Percentiles rank a stretch among this genome's conserved stretches.
phyloP scores from a whole-genome alignment of 768 basidiomycete genomes.

The Dacryopinax spathularia region DNA sequence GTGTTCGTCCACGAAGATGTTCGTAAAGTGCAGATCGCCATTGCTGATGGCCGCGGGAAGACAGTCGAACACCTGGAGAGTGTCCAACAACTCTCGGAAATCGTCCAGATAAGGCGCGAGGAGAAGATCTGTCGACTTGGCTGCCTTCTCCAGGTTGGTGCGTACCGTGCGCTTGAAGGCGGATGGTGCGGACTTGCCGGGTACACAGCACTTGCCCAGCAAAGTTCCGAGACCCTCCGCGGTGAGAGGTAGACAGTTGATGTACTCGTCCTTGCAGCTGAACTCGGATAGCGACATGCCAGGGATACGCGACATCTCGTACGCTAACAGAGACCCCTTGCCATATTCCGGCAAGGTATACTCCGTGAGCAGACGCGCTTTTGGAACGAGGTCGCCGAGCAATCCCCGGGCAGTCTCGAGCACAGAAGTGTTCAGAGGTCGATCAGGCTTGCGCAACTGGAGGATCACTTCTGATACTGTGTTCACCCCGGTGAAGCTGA shows the following conservation, averaged over 20 bases:
- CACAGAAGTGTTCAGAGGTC: not conserved
- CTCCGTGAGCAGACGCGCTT: not conserved
- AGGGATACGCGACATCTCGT: slow-evolving; percentile 2
- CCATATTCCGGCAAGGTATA: not conserved
- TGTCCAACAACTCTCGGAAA: not conserved
- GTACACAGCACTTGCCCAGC: not conserved
- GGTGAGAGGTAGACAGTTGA: not conserved
- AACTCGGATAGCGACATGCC: not conserved
- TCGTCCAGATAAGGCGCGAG: not conserved
- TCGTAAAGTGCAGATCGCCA: not conserved
- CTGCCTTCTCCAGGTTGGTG: not conserved
- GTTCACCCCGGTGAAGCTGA: not conserved
- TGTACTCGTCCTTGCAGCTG: not conserved
- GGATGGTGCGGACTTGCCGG: not conserved
- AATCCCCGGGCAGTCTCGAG: not conserved
- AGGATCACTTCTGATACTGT: not conserved
- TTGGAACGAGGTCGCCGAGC: not conserved
- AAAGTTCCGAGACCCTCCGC: not conserved
- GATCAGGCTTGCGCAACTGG: not conserved
- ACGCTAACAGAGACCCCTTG: not conserved
- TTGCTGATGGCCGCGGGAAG: not conserved
- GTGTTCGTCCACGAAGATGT: not conserved
- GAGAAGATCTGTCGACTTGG: not conserved
- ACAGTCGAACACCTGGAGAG: not conserved
- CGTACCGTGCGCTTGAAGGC: not conserved